Evolutionary conservation across 1,139 yeast genomes (phyloP).

Genomic region (Nakaseomyces nivariensis): DNA sequence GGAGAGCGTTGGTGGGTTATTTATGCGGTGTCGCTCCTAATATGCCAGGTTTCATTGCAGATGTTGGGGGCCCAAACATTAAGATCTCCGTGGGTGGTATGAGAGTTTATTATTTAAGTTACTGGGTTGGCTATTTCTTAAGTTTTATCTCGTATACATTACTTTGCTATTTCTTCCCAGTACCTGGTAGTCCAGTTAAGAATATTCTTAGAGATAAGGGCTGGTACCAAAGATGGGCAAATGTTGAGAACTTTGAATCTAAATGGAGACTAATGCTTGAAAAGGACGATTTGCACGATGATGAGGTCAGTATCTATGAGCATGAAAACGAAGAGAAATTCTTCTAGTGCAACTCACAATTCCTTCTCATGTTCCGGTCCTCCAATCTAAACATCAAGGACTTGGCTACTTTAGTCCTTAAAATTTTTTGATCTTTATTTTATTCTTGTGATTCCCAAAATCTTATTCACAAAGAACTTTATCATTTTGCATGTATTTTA

Average conservation of each 20-base stretch:
- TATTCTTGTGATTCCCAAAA: no score
- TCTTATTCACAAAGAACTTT: not conserved
- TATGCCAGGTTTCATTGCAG: constrained; percentile 83
- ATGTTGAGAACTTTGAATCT: constrained; percentile 56
- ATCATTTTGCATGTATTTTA: not conserved
- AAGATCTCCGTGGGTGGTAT: constrained; percentile 60
- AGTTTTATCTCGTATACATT: constrained; percentile 44
- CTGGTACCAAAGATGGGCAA: constrained; percentile 52
- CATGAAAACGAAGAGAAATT: constrained; percentile 14
- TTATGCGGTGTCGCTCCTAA: constrained; percentile 70
- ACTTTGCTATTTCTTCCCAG: constrained; percentile 47
- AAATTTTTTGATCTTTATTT: not conserved
- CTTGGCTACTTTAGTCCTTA: not conserved
- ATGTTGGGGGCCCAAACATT: constrained; percentile 50
- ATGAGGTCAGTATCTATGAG: constrained; percentile 16
- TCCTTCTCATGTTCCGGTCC: not conserved
- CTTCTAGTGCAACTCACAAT: constrained; percentile 6
- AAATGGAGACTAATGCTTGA: constrained; percentile 22
- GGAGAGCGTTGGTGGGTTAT: constrained; percentile 73
- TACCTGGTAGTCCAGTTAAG: constrained; percentile 47
- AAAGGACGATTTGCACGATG: constrained; percentile 15
- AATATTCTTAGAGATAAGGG: constrained; percentile 41
- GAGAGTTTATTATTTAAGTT: constrained; percentile 59
- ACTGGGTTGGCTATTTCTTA: constrained; percentile 61
- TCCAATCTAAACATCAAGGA: no score